These are phyloP conservation scores for Hypericum perforatum DNA, from an alignment of 345 rosid species.

Conservation along the genomic window DNA sequence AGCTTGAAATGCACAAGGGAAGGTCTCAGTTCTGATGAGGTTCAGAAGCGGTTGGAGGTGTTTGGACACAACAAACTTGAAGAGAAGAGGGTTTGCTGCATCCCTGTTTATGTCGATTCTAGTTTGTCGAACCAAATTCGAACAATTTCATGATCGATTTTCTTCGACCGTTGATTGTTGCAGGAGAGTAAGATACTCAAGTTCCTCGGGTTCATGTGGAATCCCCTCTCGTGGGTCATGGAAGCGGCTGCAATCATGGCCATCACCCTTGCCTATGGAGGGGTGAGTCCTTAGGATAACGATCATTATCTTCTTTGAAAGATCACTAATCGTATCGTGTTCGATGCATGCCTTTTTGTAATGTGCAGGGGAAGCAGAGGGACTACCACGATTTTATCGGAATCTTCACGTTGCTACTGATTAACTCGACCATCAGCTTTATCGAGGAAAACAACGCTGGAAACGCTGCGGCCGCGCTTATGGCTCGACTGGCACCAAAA, in stretches of 20 bases:
- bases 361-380: constrained; percentile 21
- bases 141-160: constrained; percentile 2
- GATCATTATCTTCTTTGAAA: background rate
- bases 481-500: constrained; percentile 52
- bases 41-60: constrained; percentile 29
- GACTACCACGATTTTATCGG: constrained; percentile 48
- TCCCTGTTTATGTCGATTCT: background rate
- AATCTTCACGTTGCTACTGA: constrained; percentile 29
- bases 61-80: constrained; percentile 58
- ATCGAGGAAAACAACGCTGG: constrained; percentile 53
- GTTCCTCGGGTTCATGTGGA: constrained; percentile 61
- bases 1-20: constrained; percentile 39
- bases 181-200: constrained; percentile 51
- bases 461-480: constrained; percentile 49
- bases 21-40: constrained; percentile 37
- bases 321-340: too few relatives aligned
- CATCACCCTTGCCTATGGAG: constrained; percentile 37
- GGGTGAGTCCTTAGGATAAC: constrained; percentile 25
- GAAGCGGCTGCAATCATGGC: constrained; percentile 58
- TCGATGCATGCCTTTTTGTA: background rate
- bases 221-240: constrained; percentile 56
- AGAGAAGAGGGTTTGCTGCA: constrained; percentile 37
- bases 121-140: background rate
- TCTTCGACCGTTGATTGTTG: background rate
- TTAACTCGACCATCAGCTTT: constrained; percentile 52